Evolutionary conservation across 108 stramenopile species (phyloP).

Genomic region (Nitzschia inconspicua): DNA sequence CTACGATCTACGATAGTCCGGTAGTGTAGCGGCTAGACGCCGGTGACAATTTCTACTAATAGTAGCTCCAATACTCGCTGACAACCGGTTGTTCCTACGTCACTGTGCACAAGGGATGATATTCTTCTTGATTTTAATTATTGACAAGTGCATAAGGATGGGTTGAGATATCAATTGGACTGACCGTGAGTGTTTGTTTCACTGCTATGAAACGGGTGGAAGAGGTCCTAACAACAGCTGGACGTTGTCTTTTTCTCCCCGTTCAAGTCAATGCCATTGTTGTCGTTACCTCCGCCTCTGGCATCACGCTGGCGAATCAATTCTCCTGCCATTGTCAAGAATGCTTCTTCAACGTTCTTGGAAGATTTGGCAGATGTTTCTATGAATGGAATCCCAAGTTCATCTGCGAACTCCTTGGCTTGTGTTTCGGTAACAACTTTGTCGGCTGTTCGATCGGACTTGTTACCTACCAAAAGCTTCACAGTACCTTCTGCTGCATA

Average conservation of each 20-base stretch:
- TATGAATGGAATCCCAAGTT: conserved; percentile 96
- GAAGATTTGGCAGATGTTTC: conserved; percentile 96
- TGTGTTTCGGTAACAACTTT: conserved; percentile 86
- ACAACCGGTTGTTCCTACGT: too few relatives aligned
- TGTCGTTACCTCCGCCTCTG: conserved; percentile 45
- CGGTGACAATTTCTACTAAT: too few relatives aligned
- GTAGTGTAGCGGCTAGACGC: too few relatives aligned
- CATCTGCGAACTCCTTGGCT: conserved; percentile 94
- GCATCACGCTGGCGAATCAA: conserved; percentile 87
- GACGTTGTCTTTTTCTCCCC: conserved; percentile 25
- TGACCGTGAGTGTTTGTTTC: not conserved
- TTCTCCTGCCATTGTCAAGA: conserved; percentile 96
- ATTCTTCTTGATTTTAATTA: too few relatives aligned
- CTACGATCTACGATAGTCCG: too few relatives aligned
- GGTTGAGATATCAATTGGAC: too few relatives aligned
- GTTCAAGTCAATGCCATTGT: conserved; percentile 62
- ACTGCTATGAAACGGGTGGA: not conserved
- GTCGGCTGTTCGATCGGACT: conserved; percentile 88
- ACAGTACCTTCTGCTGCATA: conserved; percentile 96
- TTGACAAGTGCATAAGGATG: too few relatives aligned
- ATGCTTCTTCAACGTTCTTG: conserved; percentile 97
- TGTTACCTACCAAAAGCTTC: conserved; percentile 97
- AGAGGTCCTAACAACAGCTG: conserved; percentile 36
- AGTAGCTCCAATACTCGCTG: too few relatives aligned
- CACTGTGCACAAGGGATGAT: too few relatives aligned